These are phyloP conservation scores for Solanum verrucosum DNA, from an alignment of 257 asterid species.

Conservation along the genomic window DNA sequence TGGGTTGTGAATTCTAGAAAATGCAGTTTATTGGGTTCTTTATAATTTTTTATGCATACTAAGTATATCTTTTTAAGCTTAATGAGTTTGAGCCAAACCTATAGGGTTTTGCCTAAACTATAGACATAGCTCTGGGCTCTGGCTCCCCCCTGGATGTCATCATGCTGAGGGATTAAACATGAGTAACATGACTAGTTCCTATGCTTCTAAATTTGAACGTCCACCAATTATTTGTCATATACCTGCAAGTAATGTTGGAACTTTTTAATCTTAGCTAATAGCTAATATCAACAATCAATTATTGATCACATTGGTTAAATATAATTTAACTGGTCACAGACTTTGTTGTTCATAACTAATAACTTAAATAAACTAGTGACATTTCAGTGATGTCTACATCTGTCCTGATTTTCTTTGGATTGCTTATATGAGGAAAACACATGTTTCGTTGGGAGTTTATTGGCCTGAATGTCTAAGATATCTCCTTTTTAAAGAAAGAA, in stretches of 20 bases:
- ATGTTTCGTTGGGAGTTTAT: not conserved
- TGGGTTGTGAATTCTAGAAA: not conserved
- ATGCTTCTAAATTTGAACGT: not conserved
- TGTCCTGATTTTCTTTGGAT: not conserved
- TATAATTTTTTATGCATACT: not conserved
- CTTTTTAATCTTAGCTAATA: not conserved
- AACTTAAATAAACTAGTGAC: not conserved
- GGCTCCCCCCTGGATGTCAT: not conserved
- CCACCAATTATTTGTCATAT: not conserved
- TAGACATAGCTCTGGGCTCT: not conserved
- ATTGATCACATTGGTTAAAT: not conserved
- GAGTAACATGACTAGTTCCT: not conserved
- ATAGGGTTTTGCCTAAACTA: not conserved
- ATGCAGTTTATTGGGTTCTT: not conserved
- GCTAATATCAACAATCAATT: not conserved
- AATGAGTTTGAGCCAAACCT: not conserved
- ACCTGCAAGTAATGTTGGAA: not conserved
- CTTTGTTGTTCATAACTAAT: not conserved
- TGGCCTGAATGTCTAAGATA: not conserved
- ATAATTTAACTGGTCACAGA: not conserved
- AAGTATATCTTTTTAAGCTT: not conserved
- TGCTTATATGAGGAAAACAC: not conserved
- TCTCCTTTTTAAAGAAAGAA: not conserved
- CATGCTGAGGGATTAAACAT: not conserved
- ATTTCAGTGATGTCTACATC: not conserved